Evolutionary conservation across 2,329 filamentous ascomycete species (phyloP).

Genomic region (Amauroascus niger): DNA sequence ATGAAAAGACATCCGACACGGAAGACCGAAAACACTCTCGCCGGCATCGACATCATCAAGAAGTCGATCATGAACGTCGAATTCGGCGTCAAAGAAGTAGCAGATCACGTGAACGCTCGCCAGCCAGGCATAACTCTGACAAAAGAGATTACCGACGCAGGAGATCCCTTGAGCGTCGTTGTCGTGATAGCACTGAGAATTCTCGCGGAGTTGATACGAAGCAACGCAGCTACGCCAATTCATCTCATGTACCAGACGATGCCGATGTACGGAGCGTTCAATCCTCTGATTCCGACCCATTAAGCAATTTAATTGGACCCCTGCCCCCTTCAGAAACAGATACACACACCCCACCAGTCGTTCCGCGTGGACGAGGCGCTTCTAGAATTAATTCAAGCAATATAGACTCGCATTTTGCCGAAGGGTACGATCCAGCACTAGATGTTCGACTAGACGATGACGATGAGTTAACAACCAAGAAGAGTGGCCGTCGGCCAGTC

Average conservation of each 20-base stretch:
- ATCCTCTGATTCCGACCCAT: slow-evolving; percentile 52
- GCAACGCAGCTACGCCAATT: not conserved
- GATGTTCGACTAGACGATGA: slow-evolving; percentile 37
- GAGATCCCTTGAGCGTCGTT: not conserved
- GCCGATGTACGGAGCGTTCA: slow-evolving; percentile 4
- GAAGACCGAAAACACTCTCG: not conserved
- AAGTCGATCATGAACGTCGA: not conserved
- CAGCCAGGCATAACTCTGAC: not conserved
- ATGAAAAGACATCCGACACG: not conserved
- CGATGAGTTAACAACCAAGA: slow-evolving; percentile 47
- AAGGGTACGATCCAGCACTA: slow-evolving; percentile 48
- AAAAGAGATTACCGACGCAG: not conserved
- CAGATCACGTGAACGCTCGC: not conserved
- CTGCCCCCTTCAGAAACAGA: slow-evolving; percentile 43
- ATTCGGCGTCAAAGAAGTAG: not conserved
- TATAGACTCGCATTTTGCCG: slow-evolving; percentile 73
- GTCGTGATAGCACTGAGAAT: not conserved
- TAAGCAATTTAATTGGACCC: slow-evolving; percentile 69
- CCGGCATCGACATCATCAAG: not conserved
- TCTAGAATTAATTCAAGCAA: slow-evolving; percentile 48
- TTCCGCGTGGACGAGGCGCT: slow-evolving; percentile 61
- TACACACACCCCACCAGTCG: slow-evolving; percentile 34
- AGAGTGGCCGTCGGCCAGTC: slow-evolving; percentile 30
- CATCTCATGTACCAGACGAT: slow-evolving; percentile 1
- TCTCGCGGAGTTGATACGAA: not conserved